A percentile compares a stretch with the other conserved stretches of the same genome.
These are phyloP conservation scores for Dioszegia hungarica DNA, from an alignment of 768 basidiomycete species.

Conservation along the genomic window DNA sequence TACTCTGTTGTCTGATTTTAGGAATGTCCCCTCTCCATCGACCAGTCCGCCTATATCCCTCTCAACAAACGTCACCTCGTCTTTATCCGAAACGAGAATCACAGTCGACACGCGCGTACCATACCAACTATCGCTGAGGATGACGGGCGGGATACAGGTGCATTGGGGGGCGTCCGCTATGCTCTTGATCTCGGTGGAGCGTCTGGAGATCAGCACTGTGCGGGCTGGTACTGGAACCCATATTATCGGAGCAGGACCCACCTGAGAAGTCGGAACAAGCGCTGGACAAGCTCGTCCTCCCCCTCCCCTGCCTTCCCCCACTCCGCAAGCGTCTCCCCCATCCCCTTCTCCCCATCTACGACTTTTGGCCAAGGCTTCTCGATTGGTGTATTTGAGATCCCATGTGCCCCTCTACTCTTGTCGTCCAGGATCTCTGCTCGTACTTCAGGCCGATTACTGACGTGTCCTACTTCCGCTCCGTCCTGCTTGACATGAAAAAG, in stretches of 20 bases:
- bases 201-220: slow-evolving; percentile 3
- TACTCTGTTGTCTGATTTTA: background rate
- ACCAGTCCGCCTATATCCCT: slow-evolving; percentile 22
- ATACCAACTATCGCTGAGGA: slow-evolving; percentile 30
- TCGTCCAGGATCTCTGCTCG: background rate
- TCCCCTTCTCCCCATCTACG: slow-evolving; percentile 27
- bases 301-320: slow-evolving; percentile 11
- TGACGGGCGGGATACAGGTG: slow-evolving; percentile 25
- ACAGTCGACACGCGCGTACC: slow-evolving; percentile 44
- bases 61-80: slow-evolving; percentile 41
- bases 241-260: too few relatives aligned
- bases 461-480: slow-evolving; percentile 20
- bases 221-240: too few relatives aligned
- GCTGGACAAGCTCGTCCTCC: slow-evolving; percentile 28
- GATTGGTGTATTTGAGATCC: slow-evolving; percentile 38
- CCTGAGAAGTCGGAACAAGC: slow-evolving; percentile 32
- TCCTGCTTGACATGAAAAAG: slow-evolving; percentile 13
- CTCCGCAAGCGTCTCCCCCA: slow-evolving; percentile 19
- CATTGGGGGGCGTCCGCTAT: slow-evolving; percentile 13
- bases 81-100: slow-evolving; percentile 37
- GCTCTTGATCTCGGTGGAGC: slow-evolving; percentile 13
- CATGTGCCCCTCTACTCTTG: background rate
- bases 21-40: background rate
- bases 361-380: slow-evolving; percentile 49
- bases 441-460: slow-evolving; percentile 32